Evolutionary conservation across 768 basidiomycete genomes (phyloP).

Genomic region (Xerocomus potaroensis): DNA sequence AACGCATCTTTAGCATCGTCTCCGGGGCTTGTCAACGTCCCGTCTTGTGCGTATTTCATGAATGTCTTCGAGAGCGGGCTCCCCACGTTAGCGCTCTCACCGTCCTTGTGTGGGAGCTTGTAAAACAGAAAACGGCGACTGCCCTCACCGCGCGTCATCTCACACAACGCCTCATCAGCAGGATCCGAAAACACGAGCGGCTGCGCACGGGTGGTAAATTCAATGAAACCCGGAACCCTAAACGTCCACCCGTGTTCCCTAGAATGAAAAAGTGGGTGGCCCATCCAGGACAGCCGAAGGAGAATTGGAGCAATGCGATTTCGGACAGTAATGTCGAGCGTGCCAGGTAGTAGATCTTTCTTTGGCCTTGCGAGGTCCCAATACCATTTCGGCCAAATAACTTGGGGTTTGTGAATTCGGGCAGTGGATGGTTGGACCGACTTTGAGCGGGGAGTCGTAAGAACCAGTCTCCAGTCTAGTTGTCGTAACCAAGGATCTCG

Average conservation of each 20-base stretch:
- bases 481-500: slow-evolving; percentile 57
- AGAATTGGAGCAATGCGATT: slow-evolving; percentile 82
- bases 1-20: slow-evolving; percentile 80
- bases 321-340: slow-evolving; percentile 81
- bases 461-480: slow-evolving; percentile 59
- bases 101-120: slow-evolving; percentile 95
- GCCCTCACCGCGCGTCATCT: slow-evolving; percentile 39
- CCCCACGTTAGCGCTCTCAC: slow-evolving; percentile 93
- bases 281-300: slow-evolving; percentile 82
- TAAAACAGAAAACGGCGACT: slow-evolving; percentile 58
- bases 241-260: slow-evolving; percentile 90
- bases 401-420: slow-evolving; percentile 36
- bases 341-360: slow-evolving; percentile 60
- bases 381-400: slow-evolving; percentile 96
- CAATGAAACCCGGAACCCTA: slow-evolving; percentile 54
- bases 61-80: slow-evolving; percentile 87
- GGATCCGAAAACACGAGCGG: slow-evolving; percentile 59
- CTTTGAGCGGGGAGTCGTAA: slow-evolving; percentile 1
- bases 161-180: slow-evolving; percentile 55
- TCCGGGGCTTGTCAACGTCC: slow-evolving; percentile 78
- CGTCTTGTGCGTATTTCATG: slow-evolving; percentile 82
- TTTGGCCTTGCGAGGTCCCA: slow-evolving; percentile 82
- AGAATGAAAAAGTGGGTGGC: slow-evolving; percentile 80
- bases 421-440: slow-evolving; percentile 1
- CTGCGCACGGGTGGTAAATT: slow-evolving; percentile 42